phyloP scores from a whole-genome alignment of 306 rosid species.

The Rosa chinensis region DNA sequence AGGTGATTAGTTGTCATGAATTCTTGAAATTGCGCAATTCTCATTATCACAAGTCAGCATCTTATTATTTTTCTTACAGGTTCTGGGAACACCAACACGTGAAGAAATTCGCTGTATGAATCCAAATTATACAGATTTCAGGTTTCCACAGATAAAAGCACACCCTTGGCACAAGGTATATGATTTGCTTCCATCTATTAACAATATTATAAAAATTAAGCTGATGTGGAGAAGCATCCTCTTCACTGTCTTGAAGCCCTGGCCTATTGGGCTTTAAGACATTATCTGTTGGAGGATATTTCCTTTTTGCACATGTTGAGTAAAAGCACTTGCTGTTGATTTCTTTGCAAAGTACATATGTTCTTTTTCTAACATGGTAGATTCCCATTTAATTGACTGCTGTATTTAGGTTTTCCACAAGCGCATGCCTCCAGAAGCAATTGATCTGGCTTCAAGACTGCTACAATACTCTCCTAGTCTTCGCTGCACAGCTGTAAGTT shows the following conservation, averaged over 20 bases:
- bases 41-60: neutral
- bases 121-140: slow-evolving; percentile 87
- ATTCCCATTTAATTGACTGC: neutral
- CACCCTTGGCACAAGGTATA: slow-evolving; percentile 98
- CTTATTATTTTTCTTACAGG: slow-evolving; percentile 44
- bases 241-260: neutral
- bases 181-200: slow-evolving; percentile 19
- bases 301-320: neutral
- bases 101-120: slow-evolving; percentile 99
- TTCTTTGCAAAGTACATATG: neutral
- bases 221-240: slow-evolving; percentile 1
- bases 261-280: neutral
- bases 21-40: slow-evolving; percentile 10
- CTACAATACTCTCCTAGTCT: slow-evolving; percentile 95
- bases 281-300: neutral
- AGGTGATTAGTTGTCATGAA: slow-evolving; percentile 43
- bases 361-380: neutral
- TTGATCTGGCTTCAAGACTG: slow-evolving; percentile 88
- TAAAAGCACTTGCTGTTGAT: neutral
- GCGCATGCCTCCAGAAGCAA: slow-evolving; percentile 97
- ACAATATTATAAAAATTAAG: slow-evolving; percentile 5
- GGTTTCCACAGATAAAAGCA: slow-evolving; percentile 93
- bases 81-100: slow-evolving; percentile 96
- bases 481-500: slow-evolving; percentile 91
- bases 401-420: slow-evolving; percentile 79